Conservation (phyloP, 2,329 filamentous ascomycete species). For the Metarhizium album region DNA sequence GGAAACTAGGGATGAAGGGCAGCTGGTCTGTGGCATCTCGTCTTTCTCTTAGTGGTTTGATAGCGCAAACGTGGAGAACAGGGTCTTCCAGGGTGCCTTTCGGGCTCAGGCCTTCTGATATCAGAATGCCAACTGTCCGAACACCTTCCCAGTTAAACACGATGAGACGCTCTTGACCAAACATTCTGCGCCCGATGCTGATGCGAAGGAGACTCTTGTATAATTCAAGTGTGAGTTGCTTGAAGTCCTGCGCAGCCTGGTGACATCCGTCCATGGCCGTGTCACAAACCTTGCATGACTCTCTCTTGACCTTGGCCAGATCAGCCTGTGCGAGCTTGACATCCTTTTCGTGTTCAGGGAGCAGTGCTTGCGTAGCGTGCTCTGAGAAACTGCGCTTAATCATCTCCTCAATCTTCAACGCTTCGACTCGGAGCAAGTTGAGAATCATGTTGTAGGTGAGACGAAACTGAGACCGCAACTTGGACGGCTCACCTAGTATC, state of each 20-base stretch:
- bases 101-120: slow-evolving; percentile 62
- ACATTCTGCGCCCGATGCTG: slow-evolving; percentile 72
- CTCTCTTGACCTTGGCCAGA: slow-evolving; percentile 78
- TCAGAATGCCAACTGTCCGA: slow-evolving; percentile 69
- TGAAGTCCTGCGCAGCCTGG: slow-evolving; percentile 68
- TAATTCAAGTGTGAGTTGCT: slow-evolving; percentile 68
- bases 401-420: slow-evolving; percentile 98
- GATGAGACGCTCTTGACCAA: slow-evolving; percentile 63
- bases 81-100: slow-evolving; percentile 48
- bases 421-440: slow-evolving; percentile 88
- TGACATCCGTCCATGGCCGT: slow-evolving; percentile 71
- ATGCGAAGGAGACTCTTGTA: slow-evolving; percentile 68
- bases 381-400: slow-evolving; percentile 99
- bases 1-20: slow-evolving; percentile 66
- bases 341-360: slow-evolving; percentile 92
- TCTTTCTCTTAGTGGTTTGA: slow-evolving; percentile 55
- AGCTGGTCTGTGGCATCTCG: slow-evolving; percentile 76
- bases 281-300: slow-evolving; percentile 74
- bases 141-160: slow-evolving; percentile 80
- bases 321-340: slow-evolving; percentile 88
- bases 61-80: slow-evolving; percentile 67
- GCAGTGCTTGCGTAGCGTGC: slow-evolving; percentile 86
- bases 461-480: slow-evolving; percentile 89
- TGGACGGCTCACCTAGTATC: slow-evolving; percentile 92
- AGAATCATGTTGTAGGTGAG: slow-evolving; percentile 99